These are phyloP conservation scores for Neurospora sublineolata DNA, from an alignment of 495 filamentous ascomycete genomes.

Conservation along the genomic window DNA sequence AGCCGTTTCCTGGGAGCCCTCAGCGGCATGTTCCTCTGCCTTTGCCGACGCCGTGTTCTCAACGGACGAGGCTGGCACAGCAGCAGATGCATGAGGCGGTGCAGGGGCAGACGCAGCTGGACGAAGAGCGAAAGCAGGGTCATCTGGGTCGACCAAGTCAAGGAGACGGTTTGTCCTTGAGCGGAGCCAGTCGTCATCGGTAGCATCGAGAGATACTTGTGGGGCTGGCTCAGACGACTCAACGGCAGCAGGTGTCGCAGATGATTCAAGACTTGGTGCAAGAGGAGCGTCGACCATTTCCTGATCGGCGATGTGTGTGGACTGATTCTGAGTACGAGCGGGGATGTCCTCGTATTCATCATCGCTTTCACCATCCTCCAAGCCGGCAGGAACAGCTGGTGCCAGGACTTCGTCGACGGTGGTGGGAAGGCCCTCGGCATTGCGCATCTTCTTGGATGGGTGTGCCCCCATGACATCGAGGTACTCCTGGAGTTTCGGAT, in stretches of 20 bases:
- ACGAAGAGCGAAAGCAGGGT: slow-evolving; percentile 19
- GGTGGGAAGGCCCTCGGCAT: slow-evolving; percentile 11
- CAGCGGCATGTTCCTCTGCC: slow-evolving; percentile 12
- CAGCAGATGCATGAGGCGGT: slow-evolving; percentile 5
- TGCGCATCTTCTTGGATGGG: slow-evolving; percentile 20
- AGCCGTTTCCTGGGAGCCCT: slow-evolving; percentile 12
- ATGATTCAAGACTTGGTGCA: background rate
- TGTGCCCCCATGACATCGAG: slow-evolving; percentile 58
- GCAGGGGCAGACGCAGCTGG: slow-evolving; percentile 6
- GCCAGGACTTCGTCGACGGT: slow-evolving; percentile 1
- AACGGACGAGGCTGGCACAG: slow-evolving; percentile 12
- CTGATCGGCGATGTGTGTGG: slow-evolving; percentile 15
- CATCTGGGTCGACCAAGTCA: slow-evolving; percentile 59
- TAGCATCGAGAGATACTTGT: slow-evolving; percentile 26
- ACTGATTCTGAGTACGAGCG: slow-evolving; percentile 24
- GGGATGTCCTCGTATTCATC: slow-evolving; percentile 55
- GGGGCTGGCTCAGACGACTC: slow-evolving; percentile 5
- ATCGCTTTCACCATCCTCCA: slow-evolving; percentile 45
- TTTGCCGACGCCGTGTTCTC: slow-evolving; percentile 18
- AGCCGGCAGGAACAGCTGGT: slow-evolving; percentile 33
- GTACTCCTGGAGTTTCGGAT: slow-evolving; percentile 78
- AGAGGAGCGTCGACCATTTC: slow-evolving; percentile 5
- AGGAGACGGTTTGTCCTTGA: slow-evolving; percentile 85
- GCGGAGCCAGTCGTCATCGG: slow-evolving; percentile 86
- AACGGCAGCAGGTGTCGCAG: slow-evolving; percentile 5